phyloP scores from a whole-genome alignment of 163 green algal genomes.

The Volvox carteri region DNA sequence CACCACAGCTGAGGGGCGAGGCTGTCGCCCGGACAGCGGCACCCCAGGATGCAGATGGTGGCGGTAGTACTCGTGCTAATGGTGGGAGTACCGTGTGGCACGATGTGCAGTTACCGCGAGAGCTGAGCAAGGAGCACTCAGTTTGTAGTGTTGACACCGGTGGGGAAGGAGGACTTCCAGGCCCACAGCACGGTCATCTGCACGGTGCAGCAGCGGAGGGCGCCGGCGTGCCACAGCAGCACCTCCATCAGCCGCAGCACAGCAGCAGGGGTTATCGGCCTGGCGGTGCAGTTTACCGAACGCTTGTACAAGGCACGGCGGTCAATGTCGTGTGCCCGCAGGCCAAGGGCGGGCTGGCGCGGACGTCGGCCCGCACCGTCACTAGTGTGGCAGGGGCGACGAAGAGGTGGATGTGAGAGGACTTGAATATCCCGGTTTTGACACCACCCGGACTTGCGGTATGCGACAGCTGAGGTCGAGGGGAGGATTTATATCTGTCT shows the following conservation, averaged over 20 bases:
- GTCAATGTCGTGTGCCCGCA: neutral
- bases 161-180: neutral
- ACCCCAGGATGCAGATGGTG: no score
- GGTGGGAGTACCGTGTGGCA: no score
- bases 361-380: neutral
- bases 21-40: no score
- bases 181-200: neutral
- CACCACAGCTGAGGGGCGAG: no score
- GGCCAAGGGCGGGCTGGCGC: neutral
- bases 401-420: constrained; percentile 28
- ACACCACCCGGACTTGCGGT: neutral
- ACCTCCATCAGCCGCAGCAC: neutral
- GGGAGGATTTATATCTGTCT: neutral
- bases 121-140: neutral
- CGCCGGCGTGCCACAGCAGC: neutral
- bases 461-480: neutral
- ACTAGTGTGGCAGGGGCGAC: constrained; percentile 7
- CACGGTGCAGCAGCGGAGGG: neutral
- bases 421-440: neutral
- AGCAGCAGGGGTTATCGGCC: neutral
- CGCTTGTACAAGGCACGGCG: neutral
- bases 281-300: neutral
- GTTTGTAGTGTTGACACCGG: neutral
- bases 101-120: neutral
- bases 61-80: no score